phyloP scores from a whole-genome alignment of 129 eudicot species.

The Oenanthe sinensis region DNA sequence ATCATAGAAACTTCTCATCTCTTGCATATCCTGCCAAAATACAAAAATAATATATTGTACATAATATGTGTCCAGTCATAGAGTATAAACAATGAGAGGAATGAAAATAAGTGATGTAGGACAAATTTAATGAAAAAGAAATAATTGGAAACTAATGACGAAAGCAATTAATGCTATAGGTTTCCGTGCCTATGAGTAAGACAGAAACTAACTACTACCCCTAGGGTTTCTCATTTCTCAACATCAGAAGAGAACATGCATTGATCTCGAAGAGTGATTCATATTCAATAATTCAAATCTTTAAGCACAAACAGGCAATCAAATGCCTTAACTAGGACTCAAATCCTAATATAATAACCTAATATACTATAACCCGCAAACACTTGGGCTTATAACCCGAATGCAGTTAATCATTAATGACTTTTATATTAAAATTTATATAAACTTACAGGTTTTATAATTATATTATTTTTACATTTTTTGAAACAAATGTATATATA shows the following conservation, averaged over 20 bases:
- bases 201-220: background rate
- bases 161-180: background rate
- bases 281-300: background rate
- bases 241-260: background rate
- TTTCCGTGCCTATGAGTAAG: background rate
- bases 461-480: background rate
- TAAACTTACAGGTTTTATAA: background rate
- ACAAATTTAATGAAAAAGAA: background rate
- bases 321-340: background rate
- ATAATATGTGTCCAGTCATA: background rate
- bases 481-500: background rate
- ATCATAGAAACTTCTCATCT: conserved; percentile 75
- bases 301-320: background rate
- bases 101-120: background rate
- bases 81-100: background rate
- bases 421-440: background rate
- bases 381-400: background rate
- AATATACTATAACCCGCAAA: background rate
- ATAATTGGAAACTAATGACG: background rate
- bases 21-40: conserved; percentile 80
- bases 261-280: background rate
- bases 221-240: background rate
- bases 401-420: background rate
- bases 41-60: background rate
- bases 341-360: background rate